Conservation (phyloP, 805 yeast genomes). For the Metschnikowia dekortorum region DNA sequence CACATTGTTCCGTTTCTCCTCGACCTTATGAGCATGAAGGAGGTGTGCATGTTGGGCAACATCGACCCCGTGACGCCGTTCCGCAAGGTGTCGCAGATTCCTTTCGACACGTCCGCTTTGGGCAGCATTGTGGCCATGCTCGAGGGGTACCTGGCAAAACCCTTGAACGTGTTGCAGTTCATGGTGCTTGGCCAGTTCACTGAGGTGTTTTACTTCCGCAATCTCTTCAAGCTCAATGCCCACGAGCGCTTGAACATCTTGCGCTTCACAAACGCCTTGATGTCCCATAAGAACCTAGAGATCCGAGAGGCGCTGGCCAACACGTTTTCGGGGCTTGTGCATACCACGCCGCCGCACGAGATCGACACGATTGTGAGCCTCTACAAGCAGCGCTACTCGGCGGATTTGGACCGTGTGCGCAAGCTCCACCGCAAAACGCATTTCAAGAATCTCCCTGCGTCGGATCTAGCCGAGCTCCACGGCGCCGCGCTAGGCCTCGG, state of each 20-base stretch:
- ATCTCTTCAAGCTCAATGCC: conserved; percentile 50
- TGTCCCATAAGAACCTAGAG: conserved; percentile 63
- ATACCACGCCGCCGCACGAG: conserved; percentile 50
- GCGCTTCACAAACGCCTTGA: conserved; percentile 45
- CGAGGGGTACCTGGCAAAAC: conserved; percentile 29
- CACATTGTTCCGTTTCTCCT: conserved; percentile 68
- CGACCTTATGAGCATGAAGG: conserved; percentile 62
- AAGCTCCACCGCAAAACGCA: conserved; percentile 37
- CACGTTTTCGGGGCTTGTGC: conserved; percentile 77
- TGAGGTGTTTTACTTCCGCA: conserved; percentile 67
- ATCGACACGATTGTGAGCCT: conserved; percentile 39
- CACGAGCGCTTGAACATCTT: conserved; percentile 49
- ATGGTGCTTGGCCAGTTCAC: conserved; percentile 63
- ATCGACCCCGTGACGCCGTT: conserved; percentile 49
- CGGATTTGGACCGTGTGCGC: conserved; percentile 39
- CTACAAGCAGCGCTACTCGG: conserved; percentile 29
- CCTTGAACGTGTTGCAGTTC: conserved; percentile 45
- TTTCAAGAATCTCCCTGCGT: conserved; percentile 31
- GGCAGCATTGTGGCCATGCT: conserved; percentile 35
- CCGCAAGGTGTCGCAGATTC: conserved; percentile 42
- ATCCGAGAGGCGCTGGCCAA: conserved; percentile 70
- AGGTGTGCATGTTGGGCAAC: conserved; percentile 69
- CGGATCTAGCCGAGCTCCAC: conserved; percentile 53
- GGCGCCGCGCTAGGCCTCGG: conserved; percentile 89
- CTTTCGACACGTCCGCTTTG: conserved; percentile 21